Base-by-base conservation (phyloP, 495 filamentous ascomycete species). In the Podospora pseudoanserina region DNA sequence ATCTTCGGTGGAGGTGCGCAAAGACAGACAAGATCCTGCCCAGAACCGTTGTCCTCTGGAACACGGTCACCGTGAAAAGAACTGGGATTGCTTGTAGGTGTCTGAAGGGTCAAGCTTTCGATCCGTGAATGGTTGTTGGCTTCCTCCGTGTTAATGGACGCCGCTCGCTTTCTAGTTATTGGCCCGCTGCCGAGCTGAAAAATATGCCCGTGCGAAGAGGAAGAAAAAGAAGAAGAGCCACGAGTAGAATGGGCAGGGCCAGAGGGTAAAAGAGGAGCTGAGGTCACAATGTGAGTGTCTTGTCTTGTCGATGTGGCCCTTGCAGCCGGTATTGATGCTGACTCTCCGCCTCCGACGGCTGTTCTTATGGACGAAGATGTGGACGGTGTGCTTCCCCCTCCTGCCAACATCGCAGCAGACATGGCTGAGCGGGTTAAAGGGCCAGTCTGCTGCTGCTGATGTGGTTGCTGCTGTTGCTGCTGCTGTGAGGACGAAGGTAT, bases 1-100 rank as follows among this genome's bases (percentile, higher is more conserved):
- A 98, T 92, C 79, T 97, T 97, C 5, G 93, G 92, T 71, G 92
- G 92, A 27, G 92, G 92, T 71, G 96, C 91, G 79, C 95, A 99
- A 72, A 97, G 87, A 82, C 95, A 99, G 67, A 97, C 81, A 32
- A 82, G 70, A n/a, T 83, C 82, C 61, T 77, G 72, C 19, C 74
- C 71, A 4, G 28, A 18, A 55, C 71, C 70, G 39, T 13, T 49
- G 39, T 11, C 39, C 39, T 49, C 39, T 13, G 13, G 39, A 49
- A 49, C 39, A 49, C 39, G 39, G 15, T 18, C 39, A 49, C 39
- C 39, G 64, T 78, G 76, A 56, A 74, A 70, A 7, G 72, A 68
- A 32, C 68, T 64, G 7, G 77, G 68, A 20, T 72, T 73, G 44
- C 72, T 74, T 2, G 72, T 73, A 34, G 77, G 79, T 62, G 79